A percentile compares a stretch with the other conserved stretches of the same genome.
Evolutionary conservation across 805 yeast genomes (phyloP).

Genomic region (Hanseniaspora meyeri): DNA sequence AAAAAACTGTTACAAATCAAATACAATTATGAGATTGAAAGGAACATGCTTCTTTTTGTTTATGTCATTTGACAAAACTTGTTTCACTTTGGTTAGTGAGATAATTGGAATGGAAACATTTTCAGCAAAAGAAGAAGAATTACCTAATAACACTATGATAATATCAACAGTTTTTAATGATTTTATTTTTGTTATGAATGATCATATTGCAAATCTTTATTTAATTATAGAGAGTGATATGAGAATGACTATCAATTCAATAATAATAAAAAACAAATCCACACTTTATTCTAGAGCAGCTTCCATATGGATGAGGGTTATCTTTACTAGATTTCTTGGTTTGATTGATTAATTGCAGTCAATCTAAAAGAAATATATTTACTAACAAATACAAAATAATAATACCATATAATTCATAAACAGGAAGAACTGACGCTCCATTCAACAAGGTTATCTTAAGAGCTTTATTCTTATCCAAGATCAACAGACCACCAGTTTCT

Average conservation of each 20-base stretch:
- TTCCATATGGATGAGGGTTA: neutral
- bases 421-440: conserved; percentile 96
- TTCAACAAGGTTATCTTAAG: conserved; percentile 96
- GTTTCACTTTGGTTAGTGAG: neutral
- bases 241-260: neutral
- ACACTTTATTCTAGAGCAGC: no score
- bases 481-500: conserved; percentile 99
- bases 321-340: neutral
- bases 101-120: neutral
- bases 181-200: neutral
- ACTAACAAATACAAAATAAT: conserved; percentile 6
- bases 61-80: neutral
- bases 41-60: neutral
- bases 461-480: conserved; percentile 92
- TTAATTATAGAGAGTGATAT: no score
- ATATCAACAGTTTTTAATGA: neutral
- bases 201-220: neutral
- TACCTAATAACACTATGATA: no score
- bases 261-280: no score
- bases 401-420: conserved; percentile 14
- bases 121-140: no score
- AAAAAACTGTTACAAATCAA: neutral
- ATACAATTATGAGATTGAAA: neutral
- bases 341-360: neutral
- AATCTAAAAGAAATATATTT: neutral